phyloP scores from a whole-genome alignment of 225 moss, liverwort and hornwort genomes.

The Physcomitrium patens region DNA sequence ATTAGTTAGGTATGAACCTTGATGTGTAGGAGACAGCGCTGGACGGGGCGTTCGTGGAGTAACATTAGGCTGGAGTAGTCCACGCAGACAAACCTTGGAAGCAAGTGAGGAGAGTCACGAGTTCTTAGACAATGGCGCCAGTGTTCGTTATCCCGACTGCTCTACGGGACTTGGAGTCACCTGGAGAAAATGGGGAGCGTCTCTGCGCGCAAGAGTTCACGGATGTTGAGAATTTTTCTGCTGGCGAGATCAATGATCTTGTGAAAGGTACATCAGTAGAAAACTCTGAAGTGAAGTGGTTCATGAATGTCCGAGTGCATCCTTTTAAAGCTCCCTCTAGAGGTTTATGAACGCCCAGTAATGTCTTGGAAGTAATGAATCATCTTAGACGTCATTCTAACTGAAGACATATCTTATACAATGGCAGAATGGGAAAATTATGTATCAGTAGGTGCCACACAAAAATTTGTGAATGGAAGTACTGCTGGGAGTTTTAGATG shows the following conservation, averaged over 20 bases:
- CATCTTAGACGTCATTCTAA: neutral
- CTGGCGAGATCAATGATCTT: slow-evolving; percentile 53
- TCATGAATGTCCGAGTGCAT: neutral
- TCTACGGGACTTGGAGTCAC: slow-evolving; percentile 55
- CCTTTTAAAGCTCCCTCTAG: slow-evolving; percentile 1
- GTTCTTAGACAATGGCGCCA: no score
- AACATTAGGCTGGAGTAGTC: no score
- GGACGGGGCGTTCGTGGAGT: no score
- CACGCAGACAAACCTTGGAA: no score
- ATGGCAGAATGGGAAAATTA: neutral
- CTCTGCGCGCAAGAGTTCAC: slow-evolving; percentile 55
- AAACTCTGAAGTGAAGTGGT: slow-evolving; percentile 6
- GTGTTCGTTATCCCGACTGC: slow-evolving; percentile 50
- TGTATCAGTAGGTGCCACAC: neutral
- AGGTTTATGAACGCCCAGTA: slow-evolving; percentile 1
- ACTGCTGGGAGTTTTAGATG: no score
- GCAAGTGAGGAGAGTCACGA: no score
- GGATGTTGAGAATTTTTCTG: slow-evolving; percentile 48
- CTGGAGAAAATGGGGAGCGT: slow-evolving; percentile 41
- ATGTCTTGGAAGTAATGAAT: neutral
- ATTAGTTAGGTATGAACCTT: no score
- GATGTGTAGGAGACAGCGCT: no score
- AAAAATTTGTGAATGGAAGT: neutral
- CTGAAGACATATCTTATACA: neutral
- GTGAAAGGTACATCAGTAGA: slow-evolving; percentile 53